A percentile compares a stretch with the other conserved stretches of the same genome.
These are phyloP conservation scores for Thielaviopsis populi DNA, from an alignment of 2,329 filamentous ascomycete genomes.

Conservation along the genomic window DNA sequence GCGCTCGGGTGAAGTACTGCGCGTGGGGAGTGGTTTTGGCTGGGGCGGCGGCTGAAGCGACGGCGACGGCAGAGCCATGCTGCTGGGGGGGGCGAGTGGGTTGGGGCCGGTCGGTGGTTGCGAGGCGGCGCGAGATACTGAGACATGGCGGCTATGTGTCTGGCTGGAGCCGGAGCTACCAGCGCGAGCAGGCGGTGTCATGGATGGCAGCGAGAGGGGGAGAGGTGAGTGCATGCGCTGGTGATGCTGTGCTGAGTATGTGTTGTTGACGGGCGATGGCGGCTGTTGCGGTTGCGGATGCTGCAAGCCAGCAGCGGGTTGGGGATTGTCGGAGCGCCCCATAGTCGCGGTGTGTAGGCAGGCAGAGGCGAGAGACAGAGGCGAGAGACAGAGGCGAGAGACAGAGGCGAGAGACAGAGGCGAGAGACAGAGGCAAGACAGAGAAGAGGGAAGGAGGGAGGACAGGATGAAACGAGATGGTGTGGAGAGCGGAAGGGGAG, in stretches of 20 bases:
- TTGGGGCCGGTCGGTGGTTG: constrained; percentile 7
- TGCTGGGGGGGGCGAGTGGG: constrained; percentile 11
- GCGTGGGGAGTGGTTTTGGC: constrained; percentile 18
- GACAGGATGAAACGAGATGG: not conserved
- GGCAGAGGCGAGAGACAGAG: not conserved
- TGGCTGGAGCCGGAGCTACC: constrained; percentile 23
- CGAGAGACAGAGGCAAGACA: not conserved
- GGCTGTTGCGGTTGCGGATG: constrained; percentile 15
- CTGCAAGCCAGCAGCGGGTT: constrained; percentile 11
- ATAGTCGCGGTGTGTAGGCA: not conserved
- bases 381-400: not conserved
- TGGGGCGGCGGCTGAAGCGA: constrained; percentile 13
- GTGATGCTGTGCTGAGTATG: constrained; percentile 10
- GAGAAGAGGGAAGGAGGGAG: not conserved
- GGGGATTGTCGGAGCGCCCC: constrained; percentile 10
- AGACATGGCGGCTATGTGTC: constrained; percentile 20
- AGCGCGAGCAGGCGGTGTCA: constrained; percentile 6
- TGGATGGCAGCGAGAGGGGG: constrained; percentile 13
- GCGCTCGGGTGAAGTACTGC: constrained; percentile 31
- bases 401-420: not conserved
- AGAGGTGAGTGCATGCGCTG: constrained; percentile 15
- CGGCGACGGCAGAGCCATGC: constrained; percentile 12
- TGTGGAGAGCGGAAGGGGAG: not conserved
- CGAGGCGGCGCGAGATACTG: constrained; percentile 15
- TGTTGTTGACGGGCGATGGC: constrained; percentile 6